Conservation (phyloP, 2,329 filamentous ascomycete species). For the Trichoderma lentiforme region DNA sequence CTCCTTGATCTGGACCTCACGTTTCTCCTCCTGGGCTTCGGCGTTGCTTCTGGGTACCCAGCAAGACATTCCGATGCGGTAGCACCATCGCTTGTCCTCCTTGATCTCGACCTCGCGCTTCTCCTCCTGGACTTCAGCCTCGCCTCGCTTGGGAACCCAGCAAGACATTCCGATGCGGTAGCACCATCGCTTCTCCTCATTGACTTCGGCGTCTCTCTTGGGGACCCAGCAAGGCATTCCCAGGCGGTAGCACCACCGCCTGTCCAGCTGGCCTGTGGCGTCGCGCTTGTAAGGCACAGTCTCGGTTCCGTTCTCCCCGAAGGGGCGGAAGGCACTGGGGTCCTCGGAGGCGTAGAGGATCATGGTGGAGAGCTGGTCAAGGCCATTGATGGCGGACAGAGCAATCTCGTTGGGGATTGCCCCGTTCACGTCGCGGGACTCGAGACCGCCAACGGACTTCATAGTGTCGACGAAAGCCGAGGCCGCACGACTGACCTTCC, state of each 20-base stretch:
- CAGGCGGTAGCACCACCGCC: slow-evolving; percentile 26
- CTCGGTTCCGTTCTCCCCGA: slow-evolving; percentile 24
- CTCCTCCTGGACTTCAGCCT: not conserved
- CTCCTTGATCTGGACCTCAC: slow-evolving; percentile 29
- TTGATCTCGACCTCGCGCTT: slow-evolving; percentile 28
- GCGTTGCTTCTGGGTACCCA: slow-evolving; percentile 19
- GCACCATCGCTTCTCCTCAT: slow-evolving; percentile 24
- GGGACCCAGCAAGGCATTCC: slow-evolving; percentile 37
- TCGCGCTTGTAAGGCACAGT: slow-evolving; percentile 35
- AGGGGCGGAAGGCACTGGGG: slow-evolving; percentile 32
- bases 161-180: slow-evolving; percentile 30
- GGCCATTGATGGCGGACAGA: slow-evolving; percentile 37
- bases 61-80: slow-evolving; percentile 31
- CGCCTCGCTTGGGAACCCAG: slow-evolving; percentile 29
- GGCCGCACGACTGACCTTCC: slow-evolving; percentile 32
- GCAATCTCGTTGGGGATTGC: slow-evolving; percentile 37
- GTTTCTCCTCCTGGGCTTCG: slow-evolving; percentile 10
- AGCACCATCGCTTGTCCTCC: slow-evolving; percentile 25
- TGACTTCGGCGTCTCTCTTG: not conserved
- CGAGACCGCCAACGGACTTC: slow-evolving; percentile 25
- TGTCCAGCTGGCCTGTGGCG: slow-evolving; percentile 3
- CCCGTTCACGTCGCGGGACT: slow-evolving; percentile 26
- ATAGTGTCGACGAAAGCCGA: slow-evolving; percentile 26
- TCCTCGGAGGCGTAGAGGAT: slow-evolving; percentile 32
- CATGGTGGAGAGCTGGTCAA: slow-evolving; percentile 39